Evolutionary conservation across 495 filamentous ascomycete genomes (phyloP), one percentile per base, ranked within the genome.

Genomic region (Immersiella caudata): DNA sequence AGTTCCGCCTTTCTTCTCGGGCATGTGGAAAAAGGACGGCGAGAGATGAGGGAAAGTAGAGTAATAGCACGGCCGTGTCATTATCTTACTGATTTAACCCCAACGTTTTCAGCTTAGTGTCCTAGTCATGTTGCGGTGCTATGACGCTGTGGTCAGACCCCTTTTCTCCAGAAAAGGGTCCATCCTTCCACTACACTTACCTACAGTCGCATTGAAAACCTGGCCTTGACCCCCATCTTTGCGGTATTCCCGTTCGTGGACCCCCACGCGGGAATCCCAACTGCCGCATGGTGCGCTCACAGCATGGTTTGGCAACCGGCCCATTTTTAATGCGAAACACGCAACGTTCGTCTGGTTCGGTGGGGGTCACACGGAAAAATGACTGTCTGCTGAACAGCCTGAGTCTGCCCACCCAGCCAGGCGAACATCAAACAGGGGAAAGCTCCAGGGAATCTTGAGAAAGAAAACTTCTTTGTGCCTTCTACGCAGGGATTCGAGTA

Each of bases 371-470:
- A 60, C 25, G 26, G 57, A 40, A 33, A 29, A 20, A 60, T 16
- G 57, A n/a, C 20, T 60, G 21, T 22, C 52, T 26, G 24, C 9
- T 26, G 52, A 11, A 55, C 52, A 55, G 52, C 21, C 52, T 55
- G 52, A 55, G 6, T 55, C 25, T 7, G 9, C 52, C 22, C 33
- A 5, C 33, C 33, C 33, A 12, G 33, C 33, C 6, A 36, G 33
- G 33, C 40, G 54, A 57, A 57, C 54, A 57, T 57, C 57, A 60
- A 60, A 60, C 57, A 60, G 25, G 57, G 57, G 20, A 60, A 60
- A 33, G 3, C 26, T 35, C 25, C 24, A 60, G 20, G 18, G 29
- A 33, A 22, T 11, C 12, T 3, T 8, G n/a, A 36, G 24, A 8
- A 60, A 60, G 26, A 60, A 33, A n/a, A 22, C 20, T 46, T 46